A percentile compares a stretch with the other conserved stretches of the same genome.
These are phyloP conservation scores for Fusarium stilboides DNA, from an alignment of 2,329 filamentous ascomycete species.

Conservation along the genomic window DNA sequence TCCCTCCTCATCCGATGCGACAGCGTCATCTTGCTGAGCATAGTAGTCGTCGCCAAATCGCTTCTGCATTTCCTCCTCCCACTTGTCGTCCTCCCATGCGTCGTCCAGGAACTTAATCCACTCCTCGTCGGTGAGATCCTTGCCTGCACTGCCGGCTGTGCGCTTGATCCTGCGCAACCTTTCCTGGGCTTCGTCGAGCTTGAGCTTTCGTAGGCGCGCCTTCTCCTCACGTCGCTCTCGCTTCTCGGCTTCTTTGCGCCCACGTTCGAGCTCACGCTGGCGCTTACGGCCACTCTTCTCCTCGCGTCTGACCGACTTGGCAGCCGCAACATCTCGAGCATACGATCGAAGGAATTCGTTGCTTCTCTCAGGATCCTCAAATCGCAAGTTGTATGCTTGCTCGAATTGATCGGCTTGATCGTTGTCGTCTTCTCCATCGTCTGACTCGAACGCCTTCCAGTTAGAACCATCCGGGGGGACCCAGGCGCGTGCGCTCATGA, in stretches of 20 bases:
- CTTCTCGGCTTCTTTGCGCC: slow-evolving; percentile 84
- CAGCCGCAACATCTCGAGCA: slow-evolving; percentile 85
- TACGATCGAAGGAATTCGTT: slow-evolving; percentile 93
- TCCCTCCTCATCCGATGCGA: slow-evolving; percentile 75
- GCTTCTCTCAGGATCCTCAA: slow-evolving; percentile 90
- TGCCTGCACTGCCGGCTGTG: slow-evolving; percentile 83
- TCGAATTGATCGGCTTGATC: slow-evolving; percentile 89
- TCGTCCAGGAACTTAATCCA: slow-evolving; percentile 89
- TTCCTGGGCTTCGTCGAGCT: slow-evolving; percentile 89
- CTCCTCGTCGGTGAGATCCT: slow-evolving; percentile 78
- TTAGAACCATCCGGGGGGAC: slow-evolving; percentile 75
- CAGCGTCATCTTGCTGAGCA: slow-evolving; percentile 77
- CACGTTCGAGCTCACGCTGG: slow-evolving; percentile 82
- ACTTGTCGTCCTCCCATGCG: slow-evolving; percentile 89
- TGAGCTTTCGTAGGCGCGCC: slow-evolving; percentile 86
- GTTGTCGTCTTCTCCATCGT: slow-evolving; percentile 84
- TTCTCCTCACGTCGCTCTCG: slow-evolving; percentile 83
- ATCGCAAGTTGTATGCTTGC: slow-evolving; percentile 93
- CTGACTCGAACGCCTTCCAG: slow-evolving; percentile 90
- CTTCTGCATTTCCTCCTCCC: slow-evolving; percentile 91
- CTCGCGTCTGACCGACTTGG: slow-evolving; percentile 88
- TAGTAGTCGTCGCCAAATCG: slow-evolving; percentile 95
- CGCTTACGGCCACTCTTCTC: slow-evolving; percentile 83
- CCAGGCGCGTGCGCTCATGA: slow-evolving; percentile 94
- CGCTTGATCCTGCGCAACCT: slow-evolving; percentile 92